phyloP scores from a whole-genome alignment of 306 rosid species.

The Clitoria ternatea region DNA sequence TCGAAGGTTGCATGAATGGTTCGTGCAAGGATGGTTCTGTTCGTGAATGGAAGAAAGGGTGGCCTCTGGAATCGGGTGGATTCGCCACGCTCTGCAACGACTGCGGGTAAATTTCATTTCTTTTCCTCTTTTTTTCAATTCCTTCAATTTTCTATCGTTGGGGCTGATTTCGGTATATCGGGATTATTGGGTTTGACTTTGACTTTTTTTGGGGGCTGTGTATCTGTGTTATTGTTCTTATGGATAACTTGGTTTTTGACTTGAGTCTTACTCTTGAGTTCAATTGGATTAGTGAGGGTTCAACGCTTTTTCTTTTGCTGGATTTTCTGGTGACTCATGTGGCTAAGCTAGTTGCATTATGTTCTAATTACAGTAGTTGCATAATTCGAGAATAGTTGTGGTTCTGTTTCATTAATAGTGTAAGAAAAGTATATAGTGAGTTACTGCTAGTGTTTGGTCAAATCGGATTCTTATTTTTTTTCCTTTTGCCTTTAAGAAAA shows the following conservation, averaged over 20 bases:
- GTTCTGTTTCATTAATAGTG: not conserved
- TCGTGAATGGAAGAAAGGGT: constrained; percentile 75
- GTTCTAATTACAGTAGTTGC: not conserved
- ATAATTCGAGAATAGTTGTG: not conserved
- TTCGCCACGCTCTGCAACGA: constrained; percentile 66
- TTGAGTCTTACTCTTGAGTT: not conserved
- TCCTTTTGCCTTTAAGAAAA: not conserved
- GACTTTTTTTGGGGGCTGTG: not conserved
- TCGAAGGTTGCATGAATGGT: constrained; percentile 43
- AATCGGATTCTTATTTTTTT: not conserved
- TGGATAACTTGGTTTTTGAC: constrained; percentile 32
- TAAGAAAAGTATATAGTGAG: not conserved
- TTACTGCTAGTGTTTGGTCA: not conserved
- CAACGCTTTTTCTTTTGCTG: not conserved
- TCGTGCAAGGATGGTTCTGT: constrained; percentile 26
- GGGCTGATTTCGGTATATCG: not conserved
- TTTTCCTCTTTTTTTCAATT: not conserved
- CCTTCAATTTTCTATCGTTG: constrained; percentile 9
- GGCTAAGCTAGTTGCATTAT: constrained; percentile 2
- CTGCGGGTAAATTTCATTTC: constrained; percentile 69
- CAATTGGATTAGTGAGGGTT: not conserved
- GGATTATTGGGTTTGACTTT: not conserved
- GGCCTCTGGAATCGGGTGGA: constrained; percentile 79
- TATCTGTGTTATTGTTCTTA: not conserved
- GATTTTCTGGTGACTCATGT: not conserved